Evolutionary conservation across 1,139 yeast genomes (phyloP), one percentile per base, ranked within the genome.

Genomic region (Yamadazyma diddensiae): DNA sequence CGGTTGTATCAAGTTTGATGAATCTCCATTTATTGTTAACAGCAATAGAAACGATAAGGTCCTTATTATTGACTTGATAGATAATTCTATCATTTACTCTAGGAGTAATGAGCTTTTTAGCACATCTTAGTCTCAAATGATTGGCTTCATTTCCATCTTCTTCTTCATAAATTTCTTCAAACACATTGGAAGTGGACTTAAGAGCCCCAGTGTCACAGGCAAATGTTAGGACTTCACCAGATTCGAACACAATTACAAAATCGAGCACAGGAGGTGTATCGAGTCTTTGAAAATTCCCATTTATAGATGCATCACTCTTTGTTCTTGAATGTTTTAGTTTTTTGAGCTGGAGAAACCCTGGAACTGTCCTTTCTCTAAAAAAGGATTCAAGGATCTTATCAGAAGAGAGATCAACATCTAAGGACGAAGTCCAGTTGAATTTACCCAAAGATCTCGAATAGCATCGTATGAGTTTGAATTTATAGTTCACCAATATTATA

Each of bases 1-100:
- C 70, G 27, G 69, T 68, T 10, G 79, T 62, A 5, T 55, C 55
- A 23, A 82, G 60, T 13, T 61, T 59, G 39, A 82, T 58, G 25
- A 77, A 69, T 40, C 69, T 74, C 90, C 94, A 82, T 33, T 68
- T 70, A 46, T 80, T 79, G 41, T 82, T 79, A 8, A 81, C 69
- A 6, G 71, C 78, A 0, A 84, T 75, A 1, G 82, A 82, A 3
- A 84, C 78, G 8, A 81, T 57, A 11, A 85, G 46, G 24, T 73
- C 73, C 14, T 73, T 77, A 34, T 67, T 65, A 15, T 59, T 60
- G 2, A 77, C 63, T 25, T 75, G 70, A 36, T 80, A 75, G 2
- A 85, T 75, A 21, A 85, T 62, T 41, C 92, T 66, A 51, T 84
- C 94, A 46, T 77, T 80, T 19, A 84, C 79, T 50, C 94, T 69